These are phyloP conservation scores for Paracamarosporium sp. DNA, from an alignment of 2,329 filamentous ascomycete genomes.

Conservation along the genomic window DNA sequence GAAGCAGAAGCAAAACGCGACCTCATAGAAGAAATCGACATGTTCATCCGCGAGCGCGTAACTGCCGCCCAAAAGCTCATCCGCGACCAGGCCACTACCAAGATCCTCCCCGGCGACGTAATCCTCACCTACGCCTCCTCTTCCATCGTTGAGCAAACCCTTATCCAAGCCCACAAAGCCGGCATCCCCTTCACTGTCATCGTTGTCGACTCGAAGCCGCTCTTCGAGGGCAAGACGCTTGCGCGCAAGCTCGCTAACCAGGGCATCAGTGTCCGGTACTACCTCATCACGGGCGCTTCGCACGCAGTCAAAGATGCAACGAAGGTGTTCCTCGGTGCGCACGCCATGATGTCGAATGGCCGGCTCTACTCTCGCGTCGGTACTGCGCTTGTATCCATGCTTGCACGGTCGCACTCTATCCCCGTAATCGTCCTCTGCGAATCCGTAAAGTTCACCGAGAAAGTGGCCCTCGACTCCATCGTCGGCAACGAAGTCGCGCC, in stretches of 20 bases:
- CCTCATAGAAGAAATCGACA: slow-evolving; percentile 82
- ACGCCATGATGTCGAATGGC: slow-evolving; percentile 95
- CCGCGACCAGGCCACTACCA: slow-evolving; percentile 73
- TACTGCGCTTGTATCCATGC: slow-evolving; percentile 85
- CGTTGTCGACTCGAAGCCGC: slow-evolving; percentile 77
- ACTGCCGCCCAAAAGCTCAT: slow-evolving; percentile 87
- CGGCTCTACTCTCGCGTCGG: slow-evolving; percentile 87
- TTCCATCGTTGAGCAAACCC: slow-evolving; percentile 81
- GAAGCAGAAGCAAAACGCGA: slow-evolving; percentile 82
- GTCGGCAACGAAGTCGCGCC: slow-evolving; percentile 92
- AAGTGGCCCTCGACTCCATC: slow-evolving; percentile 88
- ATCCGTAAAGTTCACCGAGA: slow-evolving; percentile 92
- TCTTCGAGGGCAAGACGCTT: slow-evolving; percentile 74
- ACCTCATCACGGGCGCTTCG: slow-evolving; percentile 77
- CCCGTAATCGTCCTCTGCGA: slow-evolving; percentile 91
- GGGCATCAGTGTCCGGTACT: slow-evolving; percentile 81
- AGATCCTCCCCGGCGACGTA: slow-evolving; percentile 80
- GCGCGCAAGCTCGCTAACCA: slow-evolving; percentile 73
- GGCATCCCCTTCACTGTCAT: slow-evolving; percentile 84
- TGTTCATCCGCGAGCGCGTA: slow-evolving; percentile 89
- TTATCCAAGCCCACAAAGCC: slow-evolving; percentile 72
- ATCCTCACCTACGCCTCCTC: slow-evolving; percentile 88
- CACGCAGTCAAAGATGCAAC: slow-evolving; percentile 75
- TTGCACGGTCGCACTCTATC: slow-evolving; percentile 75
- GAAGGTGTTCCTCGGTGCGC: slow-evolving; percentile 80